These are phyloP conservation scores for Rhynchospora tenuis DNA, from an alignment of 176 grass and related monocot genomes.

Conservation along the genomic window DNA sequence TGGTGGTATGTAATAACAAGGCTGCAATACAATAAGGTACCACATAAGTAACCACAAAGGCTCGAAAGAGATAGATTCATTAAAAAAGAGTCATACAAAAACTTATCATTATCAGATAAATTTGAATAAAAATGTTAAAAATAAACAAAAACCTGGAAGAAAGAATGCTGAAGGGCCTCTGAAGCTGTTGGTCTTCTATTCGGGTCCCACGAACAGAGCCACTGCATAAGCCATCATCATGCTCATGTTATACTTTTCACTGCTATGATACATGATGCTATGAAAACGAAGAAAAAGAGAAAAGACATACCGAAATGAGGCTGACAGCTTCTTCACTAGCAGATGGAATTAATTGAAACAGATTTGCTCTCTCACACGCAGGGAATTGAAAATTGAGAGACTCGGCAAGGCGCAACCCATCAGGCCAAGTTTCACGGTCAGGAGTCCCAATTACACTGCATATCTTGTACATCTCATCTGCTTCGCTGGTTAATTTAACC, in stretches of 20 bases:
- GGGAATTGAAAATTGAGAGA: slow-evolving; percentile 87
- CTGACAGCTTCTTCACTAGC: slow-evolving; percentile 70
- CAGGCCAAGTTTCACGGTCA: slow-evolving; percentile 63
- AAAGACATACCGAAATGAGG: slow-evolving; percentile 71
- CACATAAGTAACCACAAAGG: background rate
- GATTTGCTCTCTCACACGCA: slow-evolving; percentile 47
- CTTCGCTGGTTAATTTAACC: slow-evolving; percentile 49
- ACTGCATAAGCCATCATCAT: slow-evolving; percentile 31
- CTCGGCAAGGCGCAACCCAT: slow-evolving; percentile 69
- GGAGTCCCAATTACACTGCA: slow-evolving; percentile 91
- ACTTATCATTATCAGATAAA: background rate
- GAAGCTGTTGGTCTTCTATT: slow-evolving; percentile 68
- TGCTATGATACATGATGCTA: background rate
- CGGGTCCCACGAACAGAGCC: slow-evolving; percentile 92
- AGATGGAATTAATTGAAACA: slow-evolving; percentile 62
- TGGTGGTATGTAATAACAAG: slow-evolving; percentile 89
- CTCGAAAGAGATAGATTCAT: background rate
- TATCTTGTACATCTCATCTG: slow-evolving; percentile 91
- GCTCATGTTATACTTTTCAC: background rate
- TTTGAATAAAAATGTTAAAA: slow-evolving; percentile 7
- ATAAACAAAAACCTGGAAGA: slow-evolving; percentile 65
- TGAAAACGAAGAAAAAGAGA: background rate
- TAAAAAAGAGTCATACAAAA: background rate
- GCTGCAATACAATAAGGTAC: slow-evolving; percentile 32
- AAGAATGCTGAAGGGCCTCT: slow-evolving; percentile 90